A percentile compares a stretch with the other conserved stretches of the same genome.
These are phyloP conservation scores for Ailanthus altissimus DNA, from an alignment of 345 rosid species.

Conservation along the genomic window DNA sequence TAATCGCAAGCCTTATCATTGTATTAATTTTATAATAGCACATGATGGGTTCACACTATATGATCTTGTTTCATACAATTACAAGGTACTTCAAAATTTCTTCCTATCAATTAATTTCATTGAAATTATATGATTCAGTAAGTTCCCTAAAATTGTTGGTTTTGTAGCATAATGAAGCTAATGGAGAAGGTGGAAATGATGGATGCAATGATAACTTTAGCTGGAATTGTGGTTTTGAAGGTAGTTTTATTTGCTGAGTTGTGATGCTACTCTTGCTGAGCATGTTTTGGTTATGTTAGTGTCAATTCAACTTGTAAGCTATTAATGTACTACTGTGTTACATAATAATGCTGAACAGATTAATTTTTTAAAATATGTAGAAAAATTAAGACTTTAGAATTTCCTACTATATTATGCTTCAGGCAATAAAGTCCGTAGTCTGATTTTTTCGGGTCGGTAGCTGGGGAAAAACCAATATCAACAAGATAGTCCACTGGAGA, in stretches of 20 bases:
- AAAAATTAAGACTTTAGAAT: not conserved
- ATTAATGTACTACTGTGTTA: not conserved
- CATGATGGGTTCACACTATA: conserved; percentile 92
- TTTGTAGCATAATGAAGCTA: conserved; percentile 90
- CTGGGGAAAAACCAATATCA: not conserved
- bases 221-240: conserved; percentile 99
- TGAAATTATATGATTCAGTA: conserved; percentile 5
- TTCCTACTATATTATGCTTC: not conserved
- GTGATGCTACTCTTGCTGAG: not conserved
- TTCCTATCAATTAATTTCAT: conserved; percentile 8
- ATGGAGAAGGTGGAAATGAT: conserved; percentile 97
- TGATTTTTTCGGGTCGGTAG: not conserved
- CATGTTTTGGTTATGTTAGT: not conserved
- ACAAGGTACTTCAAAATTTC: conserved; percentile 56
- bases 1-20: conserved; percentile 85
- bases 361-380: not conserved
- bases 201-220: conserved; percentile 88
- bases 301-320: not conserved
- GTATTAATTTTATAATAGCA: conserved; percentile 79
- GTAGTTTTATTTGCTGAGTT: conserved; percentile 30
- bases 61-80: conserved; percentile 88
- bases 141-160: conserved; percentile 17
- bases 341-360: not conserved
- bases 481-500: not conserved
- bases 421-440: not conserved